phyloP scores from a whole-genome alignment of 1,284 basidiomycete species.

The Leccinum pachyderme region DNA sequence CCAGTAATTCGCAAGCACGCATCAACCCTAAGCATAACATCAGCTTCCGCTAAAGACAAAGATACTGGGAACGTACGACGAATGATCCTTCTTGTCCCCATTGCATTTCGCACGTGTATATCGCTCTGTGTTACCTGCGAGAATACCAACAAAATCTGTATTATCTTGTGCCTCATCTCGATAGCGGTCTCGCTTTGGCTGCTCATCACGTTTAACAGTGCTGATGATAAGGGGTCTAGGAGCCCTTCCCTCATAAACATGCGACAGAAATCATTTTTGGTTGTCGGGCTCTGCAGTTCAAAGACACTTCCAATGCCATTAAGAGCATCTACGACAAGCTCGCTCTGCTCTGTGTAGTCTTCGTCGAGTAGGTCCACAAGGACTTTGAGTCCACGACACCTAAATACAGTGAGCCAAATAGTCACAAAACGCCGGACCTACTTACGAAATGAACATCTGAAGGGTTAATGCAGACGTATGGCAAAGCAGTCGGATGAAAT shows the following conservation, averaged over 20 bases:
- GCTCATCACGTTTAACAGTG: constrained; percentile 84
- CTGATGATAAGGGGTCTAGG: constrained; percentile 88
- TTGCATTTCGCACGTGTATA: constrained; percentile 85
- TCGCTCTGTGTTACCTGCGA: constrained; percentile 95
- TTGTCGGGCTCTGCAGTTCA: constrained; percentile 91
- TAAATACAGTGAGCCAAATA: constrained; percentile 31
- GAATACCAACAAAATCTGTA: constrained; percentile 89
- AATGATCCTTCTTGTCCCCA: constrained; percentile 87
- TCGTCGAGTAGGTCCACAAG: constrained; percentile 96
- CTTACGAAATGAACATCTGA: constrained; percentile 96
- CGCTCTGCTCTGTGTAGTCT: constrained; percentile 86
- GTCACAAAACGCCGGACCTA: constrained; percentile 18
- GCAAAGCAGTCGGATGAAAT: constrained; percentile 90
- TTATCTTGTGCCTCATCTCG: constrained; percentile 84
- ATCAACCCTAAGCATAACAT: constrained; percentile 59
- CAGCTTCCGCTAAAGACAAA: constrained; percentile 6
- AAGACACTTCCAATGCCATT: constrained; percentile 95
- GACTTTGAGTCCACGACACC: constrained; percentile 90
- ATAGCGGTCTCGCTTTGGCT: constrained; percentile 65
- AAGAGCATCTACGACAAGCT: constrained; percentile 91
- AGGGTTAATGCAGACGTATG: constrained; percentile 91
- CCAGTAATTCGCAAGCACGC: constrained; percentile 79
- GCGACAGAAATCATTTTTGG: constrained; percentile 96
- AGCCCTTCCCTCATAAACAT: constrained; percentile 97
- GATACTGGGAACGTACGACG: constrained; percentile 59